These are phyloP conservation scores for Colletotrichum gloeosporioides DNA, from an alignment of 2,329 filamentous ascomycete genomes.

Conservation along the genomic window DNA sequence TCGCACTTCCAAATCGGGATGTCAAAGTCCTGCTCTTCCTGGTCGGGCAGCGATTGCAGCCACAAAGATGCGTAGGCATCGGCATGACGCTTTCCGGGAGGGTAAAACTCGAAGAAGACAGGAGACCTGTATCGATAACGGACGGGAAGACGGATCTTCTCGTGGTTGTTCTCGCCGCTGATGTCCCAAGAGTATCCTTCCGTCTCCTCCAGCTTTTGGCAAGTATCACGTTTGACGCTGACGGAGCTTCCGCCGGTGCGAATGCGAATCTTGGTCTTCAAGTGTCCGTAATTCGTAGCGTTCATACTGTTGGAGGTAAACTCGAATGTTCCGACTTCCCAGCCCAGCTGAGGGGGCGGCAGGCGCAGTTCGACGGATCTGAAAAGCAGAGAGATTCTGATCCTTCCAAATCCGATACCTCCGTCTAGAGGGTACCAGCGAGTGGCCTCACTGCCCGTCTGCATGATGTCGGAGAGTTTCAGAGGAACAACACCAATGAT, in stretches of 20 bases:
- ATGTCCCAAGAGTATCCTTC: conserved; percentile 57
- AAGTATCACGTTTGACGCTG: conserved; percentile 68
- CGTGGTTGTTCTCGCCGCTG: conserved; percentile 42
- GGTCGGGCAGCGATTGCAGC: conserved; percentile 85
- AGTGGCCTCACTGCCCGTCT: conserved; percentile 84
- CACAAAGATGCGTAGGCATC: conserved; percentile 83
- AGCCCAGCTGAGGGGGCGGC: conserved; percentile 85
- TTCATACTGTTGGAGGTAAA: conserved; percentile 76
- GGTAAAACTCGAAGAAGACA: conserved; percentile 85
- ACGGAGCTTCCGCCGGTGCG: conserved; percentile 86
- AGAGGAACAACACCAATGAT: conserved; percentile 92
- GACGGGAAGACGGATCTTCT: conserved; percentile 77
- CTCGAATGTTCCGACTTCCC: conserved; percentile 95
- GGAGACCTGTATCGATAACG: conserved; percentile 90
- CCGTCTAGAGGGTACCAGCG: conserved; percentile 97
- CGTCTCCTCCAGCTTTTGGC: conserved; percentile 62
- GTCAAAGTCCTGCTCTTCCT: conserved; percentile 77
- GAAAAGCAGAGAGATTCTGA: conserved; percentile 89
- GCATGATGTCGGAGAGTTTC: conserved; percentile 85
- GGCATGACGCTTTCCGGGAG: conserved; percentile 69
- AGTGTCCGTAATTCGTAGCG: conserved; percentile 65
- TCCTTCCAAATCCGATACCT: conserved; percentile 88
- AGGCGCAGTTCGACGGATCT: conserved; percentile 86
- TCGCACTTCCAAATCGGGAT: conserved; percentile 91
- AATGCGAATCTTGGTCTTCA: conserved; percentile 77